Percentiles rank a stretch among this genome's conserved stretches.
Evolutionary conservation across 306 rosid genomes (phyloP).

Genomic region (Dicorynia guianensis): DNA sequence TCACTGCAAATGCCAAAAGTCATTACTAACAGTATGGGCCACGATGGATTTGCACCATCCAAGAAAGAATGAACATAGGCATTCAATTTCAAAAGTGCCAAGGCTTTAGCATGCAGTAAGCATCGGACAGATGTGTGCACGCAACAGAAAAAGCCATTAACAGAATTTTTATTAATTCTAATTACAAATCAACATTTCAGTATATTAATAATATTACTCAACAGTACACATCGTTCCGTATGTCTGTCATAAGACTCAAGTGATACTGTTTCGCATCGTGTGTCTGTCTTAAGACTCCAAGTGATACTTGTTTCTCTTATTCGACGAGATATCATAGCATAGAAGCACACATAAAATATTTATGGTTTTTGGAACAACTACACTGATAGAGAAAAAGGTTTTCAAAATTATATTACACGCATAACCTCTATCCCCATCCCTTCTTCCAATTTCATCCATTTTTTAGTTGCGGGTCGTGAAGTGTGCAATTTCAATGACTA

Average conservation of each 20-base stretch:
- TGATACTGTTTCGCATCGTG: not conserved
- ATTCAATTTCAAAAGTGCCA: not conserved
- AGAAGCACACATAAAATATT: not conserved
- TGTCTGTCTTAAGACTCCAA: too few species aligned
- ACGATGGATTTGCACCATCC: not conserved
- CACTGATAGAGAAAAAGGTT: not conserved
- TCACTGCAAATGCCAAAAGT: conserved; percentile 1
- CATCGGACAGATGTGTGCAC: not conserved
- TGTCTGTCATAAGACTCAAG: too few species aligned
- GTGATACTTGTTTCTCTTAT: too few species aligned
- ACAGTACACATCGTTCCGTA: not conserved
- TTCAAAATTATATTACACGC: not conserved
- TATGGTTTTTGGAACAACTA: not conserved
- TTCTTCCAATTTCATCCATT: not conserved
- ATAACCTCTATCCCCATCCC: not conserved
- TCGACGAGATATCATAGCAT: not conserved
- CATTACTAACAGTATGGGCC: not conserved
- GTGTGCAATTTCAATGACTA: too few species aligned
- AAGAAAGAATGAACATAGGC: not conserved
- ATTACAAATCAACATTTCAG: too few species aligned
- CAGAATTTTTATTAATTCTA: not conserved
- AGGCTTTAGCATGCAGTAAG: not conserved
- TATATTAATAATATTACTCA: conserved; percentile 1
- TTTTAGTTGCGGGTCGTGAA: too few species aligned
- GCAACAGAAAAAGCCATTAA: not conserved